Percentiles rank a stretch among this genome's conserved stretches.
Evolutionary conservation across 1,284 basidiomycete species (phyloP).

Genomic region (Rhodotorula sp.): DNA sequence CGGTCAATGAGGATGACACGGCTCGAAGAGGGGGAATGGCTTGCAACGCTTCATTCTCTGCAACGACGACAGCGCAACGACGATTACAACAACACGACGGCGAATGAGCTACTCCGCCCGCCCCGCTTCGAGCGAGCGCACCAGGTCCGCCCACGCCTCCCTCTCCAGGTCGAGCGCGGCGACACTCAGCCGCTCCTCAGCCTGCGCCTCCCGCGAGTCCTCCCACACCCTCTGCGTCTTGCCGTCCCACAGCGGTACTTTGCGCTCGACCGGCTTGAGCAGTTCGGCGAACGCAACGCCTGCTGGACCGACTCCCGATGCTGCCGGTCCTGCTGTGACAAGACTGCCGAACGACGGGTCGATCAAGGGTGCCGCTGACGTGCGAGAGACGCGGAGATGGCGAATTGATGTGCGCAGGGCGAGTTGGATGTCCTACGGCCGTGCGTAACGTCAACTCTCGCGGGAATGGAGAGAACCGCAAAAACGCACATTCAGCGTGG

Average conservation of each 20-base stretch:
- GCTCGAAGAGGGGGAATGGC: background rate
- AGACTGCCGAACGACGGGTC: conserved; percentile 28
- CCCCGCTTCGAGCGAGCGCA: conserved; percentile 4
- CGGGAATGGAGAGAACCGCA: too few species aligned
- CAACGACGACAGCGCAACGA: background rate
- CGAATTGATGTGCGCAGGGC: conserved; percentile 37
- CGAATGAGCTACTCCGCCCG: background rate
- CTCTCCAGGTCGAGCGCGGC: conserved; percentile 26
- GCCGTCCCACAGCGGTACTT: background rate
- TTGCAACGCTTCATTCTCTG: background rate
- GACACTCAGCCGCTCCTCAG: conserved; percentile 12
- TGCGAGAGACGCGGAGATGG: conserved; percentile 25
- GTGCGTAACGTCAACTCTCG: background rate
- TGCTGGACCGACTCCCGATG: conserved; percentile 21
- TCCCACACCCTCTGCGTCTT: background rate
- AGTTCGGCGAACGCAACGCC: conserved; percentile 21
- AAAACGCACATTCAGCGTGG: conserved; percentile 34
- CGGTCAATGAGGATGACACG: too few species aligned
- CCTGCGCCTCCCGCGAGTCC: background rate
- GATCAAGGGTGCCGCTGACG: conserved; percentile 22
- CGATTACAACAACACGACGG: background rate
- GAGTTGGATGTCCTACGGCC: conserved; percentile 36
- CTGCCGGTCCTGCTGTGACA: background rate
- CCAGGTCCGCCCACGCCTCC: conserved; percentile 34
- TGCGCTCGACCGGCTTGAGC: conserved; percentile 4